Evolutionary conservation across 73 alveolate species (phyloP).

Genomic region (Paramecium octaurelia): DNA sequence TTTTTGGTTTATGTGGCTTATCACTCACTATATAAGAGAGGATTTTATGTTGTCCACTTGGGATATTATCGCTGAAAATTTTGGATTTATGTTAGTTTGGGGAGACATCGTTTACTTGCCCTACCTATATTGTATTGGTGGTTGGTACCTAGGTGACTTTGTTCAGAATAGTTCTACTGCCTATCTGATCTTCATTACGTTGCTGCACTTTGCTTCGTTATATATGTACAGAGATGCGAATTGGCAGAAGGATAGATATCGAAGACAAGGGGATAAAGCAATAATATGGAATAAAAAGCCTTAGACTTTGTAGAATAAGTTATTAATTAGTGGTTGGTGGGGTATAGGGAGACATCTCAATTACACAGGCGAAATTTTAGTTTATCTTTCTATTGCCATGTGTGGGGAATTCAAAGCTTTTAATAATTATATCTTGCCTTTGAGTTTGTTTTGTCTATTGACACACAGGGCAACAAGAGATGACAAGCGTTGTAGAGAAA

Average conservation of each 20-base stretch:
- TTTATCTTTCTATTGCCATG: slow-evolving; percentile 45
- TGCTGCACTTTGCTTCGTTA: background rate
- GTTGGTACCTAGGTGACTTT: slow-evolving; percentile 48
- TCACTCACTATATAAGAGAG: slow-evolving; percentile 55
- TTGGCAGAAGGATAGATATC: slow-evolving; percentile 52
- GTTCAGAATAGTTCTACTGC: background rate
- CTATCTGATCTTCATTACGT: background rate
- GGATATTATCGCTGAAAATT: slow-evolving; percentile 60
- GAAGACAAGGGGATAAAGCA: slow-evolving; percentile 47
- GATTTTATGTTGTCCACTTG: slow-evolving; percentile 60
- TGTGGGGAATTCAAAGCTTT: slow-evolving; percentile 14
- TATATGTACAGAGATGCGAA: slow-evolving; percentile 51
- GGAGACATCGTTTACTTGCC: slow-evolving; percentile 56
- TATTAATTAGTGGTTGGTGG: slow-evolving; percentile 60
- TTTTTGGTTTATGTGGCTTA: slow-evolving; percentile 35
- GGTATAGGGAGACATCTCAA: slow-evolving; percentile 59
- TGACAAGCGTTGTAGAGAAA: slow-evolving; percentile 43
- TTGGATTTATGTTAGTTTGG: slow-evolving; percentile 64
- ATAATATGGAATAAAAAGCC: slow-evolving; percentile 32
- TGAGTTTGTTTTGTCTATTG: slow-evolving; percentile 14
- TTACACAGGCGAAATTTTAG: slow-evolving; percentile 57
- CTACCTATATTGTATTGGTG: slow-evolving; percentile 37
- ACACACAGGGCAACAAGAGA: slow-evolving; percentile 60
- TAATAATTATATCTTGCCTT: slow-evolving; percentile 31
- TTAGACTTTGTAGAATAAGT: background rate